phyloP scores from a whole-genome alignment of 441 rosid species.

The Populus hybrid region DNA sequence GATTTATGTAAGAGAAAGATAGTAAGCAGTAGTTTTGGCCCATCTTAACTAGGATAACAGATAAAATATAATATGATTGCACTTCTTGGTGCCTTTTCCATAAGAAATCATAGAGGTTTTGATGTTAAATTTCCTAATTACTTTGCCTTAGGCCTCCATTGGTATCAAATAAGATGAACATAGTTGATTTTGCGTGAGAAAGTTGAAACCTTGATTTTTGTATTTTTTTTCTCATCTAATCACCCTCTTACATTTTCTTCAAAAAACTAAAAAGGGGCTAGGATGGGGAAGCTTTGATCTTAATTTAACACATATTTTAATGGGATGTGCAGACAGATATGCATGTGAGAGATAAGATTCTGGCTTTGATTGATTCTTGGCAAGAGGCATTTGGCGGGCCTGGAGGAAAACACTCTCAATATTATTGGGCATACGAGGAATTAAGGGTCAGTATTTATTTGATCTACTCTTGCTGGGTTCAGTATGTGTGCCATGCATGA shows the following conservation, averaged over 20 bases:
- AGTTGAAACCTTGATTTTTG: background rate
- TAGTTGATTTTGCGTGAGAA: background rate
- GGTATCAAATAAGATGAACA: background rate
- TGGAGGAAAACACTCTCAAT: constrained; percentile 80
- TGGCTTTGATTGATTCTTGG: constrained; percentile 91
- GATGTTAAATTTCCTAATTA: background rate
- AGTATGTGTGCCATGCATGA: background rate
- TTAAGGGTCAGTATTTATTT: constrained; percentile 55
- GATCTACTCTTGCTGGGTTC: background rate
- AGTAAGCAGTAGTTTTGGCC: background rate
- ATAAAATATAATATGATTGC: background rate
- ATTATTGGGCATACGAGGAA: constrained; percentile 89
- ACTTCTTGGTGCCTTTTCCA: background rate
- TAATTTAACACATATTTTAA: constrained; percentile 5
- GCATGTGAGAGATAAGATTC: constrained; percentile 83
- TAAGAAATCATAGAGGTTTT: background rate
- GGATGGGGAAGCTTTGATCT: constrained; percentile 3
- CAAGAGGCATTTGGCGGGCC: constrained; percentile 98
- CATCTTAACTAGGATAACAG: background rate
- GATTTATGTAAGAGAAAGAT: background rate
- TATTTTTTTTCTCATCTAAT: background rate
- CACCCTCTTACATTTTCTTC: background rate
- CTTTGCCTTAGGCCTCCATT: background rate
- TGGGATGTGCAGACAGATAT: constrained; percentile 63
- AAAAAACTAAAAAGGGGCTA: background rate